Evolutionary conservation across 176 grass and related monocot genomes (phyloP).

Genomic region (Juncus effusus): DNA sequence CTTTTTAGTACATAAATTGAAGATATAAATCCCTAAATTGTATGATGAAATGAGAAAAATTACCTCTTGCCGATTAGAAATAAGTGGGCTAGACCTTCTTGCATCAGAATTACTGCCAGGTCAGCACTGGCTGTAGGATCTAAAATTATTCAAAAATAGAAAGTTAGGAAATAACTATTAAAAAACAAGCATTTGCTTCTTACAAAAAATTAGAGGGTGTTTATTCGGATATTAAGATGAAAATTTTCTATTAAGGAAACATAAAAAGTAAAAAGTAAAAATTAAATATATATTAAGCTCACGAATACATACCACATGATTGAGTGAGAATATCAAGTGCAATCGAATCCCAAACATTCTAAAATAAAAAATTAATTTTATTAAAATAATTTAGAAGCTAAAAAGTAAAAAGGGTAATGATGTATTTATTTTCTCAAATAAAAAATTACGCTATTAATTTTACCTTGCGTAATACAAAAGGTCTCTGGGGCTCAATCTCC

Average conservation of each 20-base stretch:
- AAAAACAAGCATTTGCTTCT: neutral
- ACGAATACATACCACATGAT: conserved; percentile 73
- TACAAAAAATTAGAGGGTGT: neutral
- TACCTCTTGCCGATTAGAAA: conserved; percentile 89
- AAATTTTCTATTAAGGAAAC: conserved; percentile 7
- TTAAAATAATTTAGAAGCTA: conserved; percentile 5
- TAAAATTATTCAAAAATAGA: conserved; percentile 32
- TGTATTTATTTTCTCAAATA: no score
- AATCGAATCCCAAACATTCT: conserved; percentile 90
- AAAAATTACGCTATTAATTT: neutral
- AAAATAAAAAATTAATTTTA: conserved; percentile 5
- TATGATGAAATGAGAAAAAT: neutral
- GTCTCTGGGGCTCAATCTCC: conserved; percentile 75
- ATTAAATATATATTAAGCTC: neutral
- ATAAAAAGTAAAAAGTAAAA: conserved; percentile 6
- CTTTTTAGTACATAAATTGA: no score
- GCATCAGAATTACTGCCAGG: conserved; percentile 95
- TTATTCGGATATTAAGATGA: conserved; percentile 1
- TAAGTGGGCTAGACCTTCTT: conserved; percentile 94
- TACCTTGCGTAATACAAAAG: conserved; percentile 84
- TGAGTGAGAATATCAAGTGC: conserved; percentile 78
- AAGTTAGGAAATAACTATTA: neutral
- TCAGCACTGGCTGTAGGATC: conserved; percentile 97
- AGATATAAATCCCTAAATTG: no score
- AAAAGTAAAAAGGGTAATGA: neutral